Conservation (phyloP, 2,329 filamentous ascomycete genomes). For the Reticulascus tulasneorum region DNA sequence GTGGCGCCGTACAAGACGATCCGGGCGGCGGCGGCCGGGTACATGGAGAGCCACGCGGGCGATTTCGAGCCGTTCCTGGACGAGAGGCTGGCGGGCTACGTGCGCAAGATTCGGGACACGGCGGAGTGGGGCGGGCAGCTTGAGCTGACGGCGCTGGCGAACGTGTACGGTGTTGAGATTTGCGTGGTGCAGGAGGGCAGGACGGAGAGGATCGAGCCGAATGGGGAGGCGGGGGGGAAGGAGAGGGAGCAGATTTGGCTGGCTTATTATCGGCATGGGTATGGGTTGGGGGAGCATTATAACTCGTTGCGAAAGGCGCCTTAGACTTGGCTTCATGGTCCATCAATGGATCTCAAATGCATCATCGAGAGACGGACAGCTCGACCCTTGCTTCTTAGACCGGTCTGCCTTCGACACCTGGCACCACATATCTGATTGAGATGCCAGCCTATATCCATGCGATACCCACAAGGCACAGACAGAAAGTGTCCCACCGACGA, state of each 20-base stretch:
- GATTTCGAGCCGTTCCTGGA: conserved; percentile 88
- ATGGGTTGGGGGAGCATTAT: conserved; percentile 94
- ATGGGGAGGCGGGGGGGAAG: conserved; percentile 29
- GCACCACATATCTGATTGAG: too few species aligned
- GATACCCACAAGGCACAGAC: too few species aligned
- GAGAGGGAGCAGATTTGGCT: conserved; percentile 64
- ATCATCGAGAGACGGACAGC: too few species aligned
- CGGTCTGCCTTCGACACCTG: too few species aligned
- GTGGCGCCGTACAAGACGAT: conserved; percentile 60
- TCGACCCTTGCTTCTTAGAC: too few species aligned
- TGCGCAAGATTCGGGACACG: conserved; percentile 74
- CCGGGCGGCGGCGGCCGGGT: conserved; percentile 68
- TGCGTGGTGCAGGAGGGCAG: conserved; percentile 81
- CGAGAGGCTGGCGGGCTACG: conserved; percentile 70
- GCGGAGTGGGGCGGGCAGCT: conserved; percentile 96
- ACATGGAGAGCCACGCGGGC: conserved; percentile 68
- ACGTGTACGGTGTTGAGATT: conserved; percentile 74
- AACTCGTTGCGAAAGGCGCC: conserved; percentile 68
- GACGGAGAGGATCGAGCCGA: conserved; percentile 68
- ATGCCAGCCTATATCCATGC: conserved; percentile 4
- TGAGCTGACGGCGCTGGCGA: conserved; percentile 81
- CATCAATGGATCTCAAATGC: too few species aligned
- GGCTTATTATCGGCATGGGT: conserved; percentile 92
- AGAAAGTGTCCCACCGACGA: too few species aligned
- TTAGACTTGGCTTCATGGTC: too few species aligned